These are phyloP conservation scores for Proteromonas lacertae DNA, from an alignment of 352 stramenopile species.

Conservation along the genomic window DNA sequence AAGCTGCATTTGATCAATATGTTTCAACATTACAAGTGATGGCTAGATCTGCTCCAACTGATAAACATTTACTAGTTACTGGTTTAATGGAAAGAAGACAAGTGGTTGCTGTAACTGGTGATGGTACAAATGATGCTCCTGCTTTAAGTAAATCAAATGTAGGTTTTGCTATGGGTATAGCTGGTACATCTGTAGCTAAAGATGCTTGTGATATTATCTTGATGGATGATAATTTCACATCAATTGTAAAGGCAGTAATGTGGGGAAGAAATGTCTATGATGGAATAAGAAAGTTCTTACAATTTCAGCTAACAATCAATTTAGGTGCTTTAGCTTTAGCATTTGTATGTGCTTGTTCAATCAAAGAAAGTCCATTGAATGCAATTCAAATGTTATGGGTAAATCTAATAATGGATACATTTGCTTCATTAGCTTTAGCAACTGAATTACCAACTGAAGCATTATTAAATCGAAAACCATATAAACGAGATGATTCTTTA, in stretches of 20 bases:
- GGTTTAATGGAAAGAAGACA: conserved; percentile 17
- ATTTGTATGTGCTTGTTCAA: conserved; percentile 22
- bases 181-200: conserved; percentile 62
- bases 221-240: conserved; percentile 86
- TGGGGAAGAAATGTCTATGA: conserved; percentile 82
- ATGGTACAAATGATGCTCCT: conserved; percentile 91
- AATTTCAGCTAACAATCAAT: conserved; percentile 57
- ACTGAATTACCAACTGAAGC: conserved; percentile 35
- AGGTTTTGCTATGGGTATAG: conserved; percentile 66
- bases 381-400: conserved; percentile 62
- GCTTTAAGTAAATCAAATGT: conserved; percentile 76
- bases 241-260: conserved; percentile 76
- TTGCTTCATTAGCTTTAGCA: conserved; percentile 42
- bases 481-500: conserved; percentile 25
- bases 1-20: no score
- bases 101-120: conserved; percentile 90
- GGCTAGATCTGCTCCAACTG: conserved; percentile 63
- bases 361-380: conserved; percentile 17
- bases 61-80: conserved; percentile 88
- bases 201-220: conserved; percentile 88
- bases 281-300: conserved; percentile 55
- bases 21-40: conserved; percentile 30
- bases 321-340: conserved; percentile 31
- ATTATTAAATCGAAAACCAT: conserved; percentile 38
- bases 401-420: conserved; percentile 72